Percentiles rank a stretch among this genome's conserved stretches.
Conservation (phyloP, 2,329 filamentous ascomycete genomes). For the Colletotrichum eremochloae region DNA sequence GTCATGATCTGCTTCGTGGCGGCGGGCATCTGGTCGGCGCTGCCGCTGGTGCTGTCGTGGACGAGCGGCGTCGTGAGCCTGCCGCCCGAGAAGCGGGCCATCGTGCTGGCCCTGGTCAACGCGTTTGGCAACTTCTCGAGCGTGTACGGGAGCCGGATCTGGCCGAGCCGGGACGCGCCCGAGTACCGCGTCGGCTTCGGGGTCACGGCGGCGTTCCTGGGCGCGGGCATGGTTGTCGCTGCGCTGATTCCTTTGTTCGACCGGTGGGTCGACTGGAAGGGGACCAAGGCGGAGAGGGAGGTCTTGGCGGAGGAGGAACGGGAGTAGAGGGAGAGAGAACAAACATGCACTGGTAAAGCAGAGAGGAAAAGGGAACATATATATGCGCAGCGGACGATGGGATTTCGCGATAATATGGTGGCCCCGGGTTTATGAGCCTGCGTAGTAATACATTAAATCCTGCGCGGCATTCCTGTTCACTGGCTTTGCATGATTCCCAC, state of each 20-base stretch:
- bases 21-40: constrained; percentile 46
- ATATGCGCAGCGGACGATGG: background rate
- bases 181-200: constrained; percentile 48
- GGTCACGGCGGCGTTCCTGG: constrained; percentile 48
- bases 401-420: background rate
- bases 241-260: constrained; percentile 44
- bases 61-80: constrained; percentile 46
- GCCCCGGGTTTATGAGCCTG: background rate
- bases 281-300: constrained; percentile 41
- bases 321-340: background rate
- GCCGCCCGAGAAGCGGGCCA: constrained; percentile 50
- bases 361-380: background rate
- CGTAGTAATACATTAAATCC: background rate
- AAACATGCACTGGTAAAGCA: too few relatives aligned
- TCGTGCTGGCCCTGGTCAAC: constrained; percentile 51
- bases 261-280: constrained; percentile 41
- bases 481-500: too few relatives aligned
- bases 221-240: constrained; percentile 46
- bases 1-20: constrained; percentile 49
- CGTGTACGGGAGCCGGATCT: constrained; percentile 50
- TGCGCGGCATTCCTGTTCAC: background rate
- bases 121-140: constrained; percentile 51
- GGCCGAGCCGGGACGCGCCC: constrained; percentile 47
- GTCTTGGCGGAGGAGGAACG: constrained; percentile 16
- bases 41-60: constrained; percentile 49